Evolutionary conservation across 2,329 filamentous ascomycete genomes (phyloP).

Genomic region (Trichoderma koningii): DNA sequence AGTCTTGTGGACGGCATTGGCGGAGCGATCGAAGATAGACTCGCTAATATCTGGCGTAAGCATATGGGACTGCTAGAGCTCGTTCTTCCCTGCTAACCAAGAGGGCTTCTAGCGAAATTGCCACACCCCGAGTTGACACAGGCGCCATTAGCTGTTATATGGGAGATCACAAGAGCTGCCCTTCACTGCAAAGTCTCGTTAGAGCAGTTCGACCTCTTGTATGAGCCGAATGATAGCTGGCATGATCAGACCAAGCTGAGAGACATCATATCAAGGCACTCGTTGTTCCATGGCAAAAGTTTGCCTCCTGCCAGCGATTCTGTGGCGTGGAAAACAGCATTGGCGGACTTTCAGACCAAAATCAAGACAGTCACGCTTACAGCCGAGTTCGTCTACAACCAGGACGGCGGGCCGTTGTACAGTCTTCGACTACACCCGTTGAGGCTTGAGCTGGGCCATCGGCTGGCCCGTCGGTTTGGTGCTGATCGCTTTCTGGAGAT

Average conservation of each 20-base stretch:
- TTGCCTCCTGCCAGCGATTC: constrained; percentile 52
- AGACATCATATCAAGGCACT: constrained; percentile 43
- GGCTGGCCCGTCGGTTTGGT: constrained; percentile 58
- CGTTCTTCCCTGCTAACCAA: constrained; percentile 3
- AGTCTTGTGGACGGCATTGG: background rate
- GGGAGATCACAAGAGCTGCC: constrained; percentile 55
- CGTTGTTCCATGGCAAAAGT: constrained; percentile 45
- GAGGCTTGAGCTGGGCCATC: constrained; percentile 51
- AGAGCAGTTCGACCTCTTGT: constrained; percentile 39
- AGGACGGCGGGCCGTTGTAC: constrained; percentile 46
- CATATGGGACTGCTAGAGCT: constrained; percentile 18
- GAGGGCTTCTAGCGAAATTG: constrained; percentile 39
- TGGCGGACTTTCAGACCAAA: constrained; percentile 41
- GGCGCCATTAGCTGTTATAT: constrained; percentile 53
- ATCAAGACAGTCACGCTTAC: constrained; percentile 48
- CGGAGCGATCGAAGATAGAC: constrained; percentile 33
- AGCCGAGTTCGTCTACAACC: constrained; percentile 45
- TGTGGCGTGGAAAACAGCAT: constrained; percentile 50
- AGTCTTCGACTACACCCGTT: constrained; percentile 51
- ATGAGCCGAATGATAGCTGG: constrained; percentile 44
- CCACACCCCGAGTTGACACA: constrained; percentile 43
- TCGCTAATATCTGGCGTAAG: constrained; percentile 47
- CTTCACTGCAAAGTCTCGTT: constrained; percentile 49
- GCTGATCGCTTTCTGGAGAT: constrained; percentile 61
- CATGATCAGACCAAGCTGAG: constrained; percentile 49